Evolutionary conservation across 208 protist species (phyloP), one percentile per base, ranked within the genome.

Genomic region (Acanthamoeba sp.): DNA sequence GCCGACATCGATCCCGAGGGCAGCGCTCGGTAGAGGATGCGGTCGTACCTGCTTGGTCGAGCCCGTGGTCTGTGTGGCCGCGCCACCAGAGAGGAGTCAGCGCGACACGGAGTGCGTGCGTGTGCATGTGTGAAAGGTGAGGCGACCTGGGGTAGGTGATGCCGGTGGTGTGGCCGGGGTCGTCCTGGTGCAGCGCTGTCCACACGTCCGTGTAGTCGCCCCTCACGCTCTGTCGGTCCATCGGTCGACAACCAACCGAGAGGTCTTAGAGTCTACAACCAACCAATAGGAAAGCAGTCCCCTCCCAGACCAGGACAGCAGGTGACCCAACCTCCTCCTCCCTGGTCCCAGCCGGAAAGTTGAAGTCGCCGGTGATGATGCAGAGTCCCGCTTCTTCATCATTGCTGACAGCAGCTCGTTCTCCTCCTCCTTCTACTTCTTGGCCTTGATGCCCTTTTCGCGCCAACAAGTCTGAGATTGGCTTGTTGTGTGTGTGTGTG

Each of bases 361-460:
- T 84, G 73, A 84, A 84, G 40, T 84, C 73, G 16, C 73, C 73
- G 27, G 73, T 84, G 73, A 84, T 0, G 40, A 84, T 84, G 14
- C 73, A 38, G 38, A 84, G 36, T 7, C 4, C 12, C 1, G 59
- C 76, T 22, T 85, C 38, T 1, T 85, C 27, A 24, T 24, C 38
- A 85, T 59, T 45, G 38, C 76, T 84, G 29, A 34, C 5, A 27
- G 6, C 62, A 71, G 62, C 7, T 27, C 27, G 14, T 27, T 6
- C 7, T 71, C 14, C 62, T 12, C 27, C 62, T 71, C 29, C 62
- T 71, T 71, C 62, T 27, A n/a, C n/a, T n/a, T n/a, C n/a, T 71
- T 71, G 27, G 29, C 7, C 62, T 71, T 22, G 27, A 7, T 71
- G 27, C 34, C 38, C 42, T 48, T 48, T 48, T 48, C 42, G 6